Evolutionary conservation across 202 grass and related monocot species (phyloP), one percentile per base, ranked within the genome.

Genomic region (Setaria italica): DNA sequence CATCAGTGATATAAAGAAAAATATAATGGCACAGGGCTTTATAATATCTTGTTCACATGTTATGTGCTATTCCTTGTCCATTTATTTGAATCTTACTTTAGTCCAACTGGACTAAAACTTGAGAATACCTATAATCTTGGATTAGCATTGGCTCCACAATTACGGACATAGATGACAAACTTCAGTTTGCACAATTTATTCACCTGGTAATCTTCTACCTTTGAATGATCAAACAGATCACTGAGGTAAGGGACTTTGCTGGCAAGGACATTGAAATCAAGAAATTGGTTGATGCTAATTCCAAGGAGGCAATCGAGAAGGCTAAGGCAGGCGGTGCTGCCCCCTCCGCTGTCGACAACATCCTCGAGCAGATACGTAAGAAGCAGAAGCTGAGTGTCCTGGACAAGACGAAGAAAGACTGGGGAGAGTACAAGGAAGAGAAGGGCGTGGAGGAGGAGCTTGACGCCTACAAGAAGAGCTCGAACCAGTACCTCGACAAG

Each of bases 381-480:
- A 99, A 97, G 17, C 91, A 85, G 67, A 99, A 99, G 89, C 89
- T 99, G 43, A 99, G 92, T 20, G 94, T 99, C 29, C 89, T 99
- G 39, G 94, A 97, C 80, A 97, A 99, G 76, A 99, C 97, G 0
- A 99, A 99, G 82, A 99, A 94, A 86, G 97, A 99, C 72, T 99
- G 94, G 97, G 91, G 89, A 54, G 97, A 99, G 82, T 99, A 92
- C 71, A 99, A 99, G 90, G 96, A 85, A 21, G 97, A 99, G 56
- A 99, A 94, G 55, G 92, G 95, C 1, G 50, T 97, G 88, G 97
- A 91, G 78, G 89, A 95, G 59, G 91, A 98, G 79, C 79, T 98
- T 72, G 96, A 94, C 13, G 79, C 86, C 5, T 95, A 98, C 86
- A 98, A 98, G 91, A 97, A 95, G 89, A 99, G 96, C 69, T 95